phyloP scores from a whole-genome alignment of 1,284 basidiomycete species.

The Ceratobasidium sp. region DNA sequence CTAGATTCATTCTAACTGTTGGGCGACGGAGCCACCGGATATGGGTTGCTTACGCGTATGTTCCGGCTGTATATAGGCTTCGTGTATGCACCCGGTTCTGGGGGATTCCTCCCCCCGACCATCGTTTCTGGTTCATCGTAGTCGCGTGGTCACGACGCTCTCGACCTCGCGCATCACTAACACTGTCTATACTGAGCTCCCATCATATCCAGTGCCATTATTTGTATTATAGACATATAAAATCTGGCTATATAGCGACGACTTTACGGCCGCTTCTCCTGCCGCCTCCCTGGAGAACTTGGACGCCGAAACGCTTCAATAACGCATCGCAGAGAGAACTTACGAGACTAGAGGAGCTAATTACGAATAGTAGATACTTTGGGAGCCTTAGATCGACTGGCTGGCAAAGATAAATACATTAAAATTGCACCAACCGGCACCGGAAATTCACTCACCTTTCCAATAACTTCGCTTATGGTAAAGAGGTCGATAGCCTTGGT shows the following conservation, averaged over 20 bases:
- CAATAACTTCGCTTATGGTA: neutral
- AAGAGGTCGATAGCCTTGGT: neutral
- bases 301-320: neutral
- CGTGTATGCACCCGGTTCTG: no score
- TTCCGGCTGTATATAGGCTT: no score
- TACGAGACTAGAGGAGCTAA: neutral
- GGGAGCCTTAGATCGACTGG: neutral
- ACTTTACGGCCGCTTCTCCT: neutral
- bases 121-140: no score
- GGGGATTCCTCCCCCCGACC: no score
- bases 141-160: no score
- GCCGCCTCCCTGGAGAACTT: neutral
- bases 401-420: neutral
- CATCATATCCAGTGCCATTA: neutral
- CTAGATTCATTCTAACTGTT: neutral
- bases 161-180: no score
- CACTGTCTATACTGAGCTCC: neutral
- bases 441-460: neutral
- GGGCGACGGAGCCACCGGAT: no score
- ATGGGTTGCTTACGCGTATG: no score
- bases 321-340: neutral
- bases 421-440: neutral
- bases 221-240: no score
- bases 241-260: no score
- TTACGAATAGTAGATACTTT: no score